Percentiles rank a stretch among this genome's conserved stretches.
Evolutionary conservation across 345 rosid genomes (phyloP).

Genomic region (Theobroma cacao): DNA sequence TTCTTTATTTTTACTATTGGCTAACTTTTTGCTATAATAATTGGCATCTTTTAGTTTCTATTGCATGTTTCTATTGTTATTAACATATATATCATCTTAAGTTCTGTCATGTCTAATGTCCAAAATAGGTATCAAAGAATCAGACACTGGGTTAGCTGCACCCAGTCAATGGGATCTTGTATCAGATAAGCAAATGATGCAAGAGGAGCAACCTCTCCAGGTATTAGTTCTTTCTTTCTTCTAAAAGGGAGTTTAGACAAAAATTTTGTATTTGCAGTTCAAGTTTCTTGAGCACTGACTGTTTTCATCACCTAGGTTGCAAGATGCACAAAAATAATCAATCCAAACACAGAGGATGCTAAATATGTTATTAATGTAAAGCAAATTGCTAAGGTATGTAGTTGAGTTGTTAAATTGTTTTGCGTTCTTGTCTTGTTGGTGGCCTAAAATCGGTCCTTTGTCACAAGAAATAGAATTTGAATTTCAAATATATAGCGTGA

Average conservation of each 20-base stretch:
- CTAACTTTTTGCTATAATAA: too few species aligned
- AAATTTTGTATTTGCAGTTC: neutral
- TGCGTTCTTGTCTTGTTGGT: neutral
- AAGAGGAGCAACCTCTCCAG: slow-evolving; percentile 80
- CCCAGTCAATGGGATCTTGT: slow-evolving; percentile 99
- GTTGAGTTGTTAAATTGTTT: neutral
- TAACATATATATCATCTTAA: too few species aligned
- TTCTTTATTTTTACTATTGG: too few species aligned
- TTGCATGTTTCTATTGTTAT: too few species aligned
- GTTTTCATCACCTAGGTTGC: slow-evolving; percentile 42
- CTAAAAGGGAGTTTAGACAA: neutral
- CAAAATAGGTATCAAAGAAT: slow-evolving; percentile 78
- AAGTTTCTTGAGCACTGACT: neutral
- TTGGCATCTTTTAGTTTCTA: too few species aligned
- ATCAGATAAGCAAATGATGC: slow-evolving; percentile 86
- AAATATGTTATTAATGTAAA: slow-evolving; percentile 91
- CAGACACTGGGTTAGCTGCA: slow-evolving; percentile 91
- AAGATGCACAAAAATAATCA: slow-evolving; percentile 70
- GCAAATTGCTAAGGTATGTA: slow-evolving; percentile 65
- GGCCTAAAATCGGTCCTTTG: neutral
- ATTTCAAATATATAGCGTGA: neutral
- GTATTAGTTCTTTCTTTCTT: neutral
- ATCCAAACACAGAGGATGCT: slow-evolving; percentile 83
- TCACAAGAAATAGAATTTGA: neutral
- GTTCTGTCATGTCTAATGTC: too few species aligned